phyloP scores from a whole-genome alignment of 2,329 filamentous ascomycete species.

The Fusarium irregulare region DNA sequence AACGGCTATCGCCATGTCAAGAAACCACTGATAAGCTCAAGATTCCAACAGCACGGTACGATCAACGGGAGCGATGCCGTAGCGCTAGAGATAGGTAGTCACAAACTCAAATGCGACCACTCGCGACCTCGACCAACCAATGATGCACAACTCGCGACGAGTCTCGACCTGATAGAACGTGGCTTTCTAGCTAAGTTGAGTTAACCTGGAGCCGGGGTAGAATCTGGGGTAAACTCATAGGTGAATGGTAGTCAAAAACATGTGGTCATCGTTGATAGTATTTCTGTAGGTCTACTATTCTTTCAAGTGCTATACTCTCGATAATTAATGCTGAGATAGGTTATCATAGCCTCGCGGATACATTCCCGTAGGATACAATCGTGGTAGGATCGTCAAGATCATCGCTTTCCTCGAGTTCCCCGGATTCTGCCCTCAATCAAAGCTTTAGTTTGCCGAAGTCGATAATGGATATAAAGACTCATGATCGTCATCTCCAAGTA shows the following conservation, averaged over 20 bases:
- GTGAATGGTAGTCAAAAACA: not conserved
- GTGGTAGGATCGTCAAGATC: not conserved
- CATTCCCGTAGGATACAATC: slow-evolving; percentile 31
- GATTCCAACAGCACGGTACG: not conserved
- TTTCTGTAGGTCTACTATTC: not conserved
- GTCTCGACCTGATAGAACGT: slow-evolving; percentile 11
- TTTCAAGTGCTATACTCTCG: not conserved
- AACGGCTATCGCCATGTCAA: not conserved
- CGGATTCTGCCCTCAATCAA: not conserved
- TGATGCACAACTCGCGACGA: not conserved
- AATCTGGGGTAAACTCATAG: not conserved
- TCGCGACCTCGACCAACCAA: not conserved
- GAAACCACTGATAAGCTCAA: not conserved
- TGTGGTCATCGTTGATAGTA: not conserved
- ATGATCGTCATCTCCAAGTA: not conserved
- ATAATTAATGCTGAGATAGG: not conserved
- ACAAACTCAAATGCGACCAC: not conserved
- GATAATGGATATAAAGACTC: slow-evolving; percentile 10
- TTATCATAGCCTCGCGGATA: slow-evolving; percentile 16
- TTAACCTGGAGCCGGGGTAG: slow-evolving; percentile 6
- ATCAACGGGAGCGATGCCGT: slow-evolving; percentile 2
- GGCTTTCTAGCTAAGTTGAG: not conserved
- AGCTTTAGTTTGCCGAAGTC: not conserved
- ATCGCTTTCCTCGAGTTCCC: not conserved
- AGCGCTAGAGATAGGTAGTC: not conserved